phyloP scores from a whole-genome alignment of 352 stramenopile species.

The Globisporangium ultimum region DNA sequence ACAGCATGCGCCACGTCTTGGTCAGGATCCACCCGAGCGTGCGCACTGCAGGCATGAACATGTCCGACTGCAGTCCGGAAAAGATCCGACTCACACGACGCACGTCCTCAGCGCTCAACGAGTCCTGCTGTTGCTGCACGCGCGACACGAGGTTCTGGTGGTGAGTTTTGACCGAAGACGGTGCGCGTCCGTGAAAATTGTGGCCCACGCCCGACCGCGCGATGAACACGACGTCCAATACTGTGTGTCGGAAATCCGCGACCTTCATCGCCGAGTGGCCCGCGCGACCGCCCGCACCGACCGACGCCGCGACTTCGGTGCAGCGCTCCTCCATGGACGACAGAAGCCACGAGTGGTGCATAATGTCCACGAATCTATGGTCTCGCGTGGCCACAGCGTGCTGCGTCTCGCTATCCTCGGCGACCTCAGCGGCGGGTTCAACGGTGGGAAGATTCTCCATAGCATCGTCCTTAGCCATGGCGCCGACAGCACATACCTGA shows the following conservation, averaged over 20 bases:
- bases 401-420: constrained; percentile 1
- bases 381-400: constrained; percentile 8
- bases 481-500: not conserved
- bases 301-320: constrained; percentile 26
- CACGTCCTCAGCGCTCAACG: constrained; percentile 19
- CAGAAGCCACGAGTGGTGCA: constrained; percentile 70
- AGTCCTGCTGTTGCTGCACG: constrained; percentile 17
- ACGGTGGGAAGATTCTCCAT: not conserved
- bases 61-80: constrained; percentile 60
- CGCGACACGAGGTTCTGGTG: constrained; percentile 38
- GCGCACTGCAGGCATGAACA: constrained; percentile 70
- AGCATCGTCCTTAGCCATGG: not conserved
- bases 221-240: constrained; percentile 75
- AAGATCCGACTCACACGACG: constrained; percentile 59
- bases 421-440: not conserved
- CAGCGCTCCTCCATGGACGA: constrained; percentile 67
- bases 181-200: constrained; percentile 45
- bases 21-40: constrained; percentile 75
- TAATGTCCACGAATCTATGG: constrained; percentile 66
- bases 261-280: constrained; percentile 23
- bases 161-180: constrained; percentile 38
- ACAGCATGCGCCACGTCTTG: constrained; percentile 78
- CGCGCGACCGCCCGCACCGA: constrained; percentile 20
- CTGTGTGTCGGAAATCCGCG: constrained; percentile 42
- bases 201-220: constrained; percentile 39